A percentile compares a stretch with the other conserved stretches of the same genome.
Evolutionary conservation across 2,329 filamentous ascomycete species (phyloP).

Genomic region (Fusarium foetens): DNA sequence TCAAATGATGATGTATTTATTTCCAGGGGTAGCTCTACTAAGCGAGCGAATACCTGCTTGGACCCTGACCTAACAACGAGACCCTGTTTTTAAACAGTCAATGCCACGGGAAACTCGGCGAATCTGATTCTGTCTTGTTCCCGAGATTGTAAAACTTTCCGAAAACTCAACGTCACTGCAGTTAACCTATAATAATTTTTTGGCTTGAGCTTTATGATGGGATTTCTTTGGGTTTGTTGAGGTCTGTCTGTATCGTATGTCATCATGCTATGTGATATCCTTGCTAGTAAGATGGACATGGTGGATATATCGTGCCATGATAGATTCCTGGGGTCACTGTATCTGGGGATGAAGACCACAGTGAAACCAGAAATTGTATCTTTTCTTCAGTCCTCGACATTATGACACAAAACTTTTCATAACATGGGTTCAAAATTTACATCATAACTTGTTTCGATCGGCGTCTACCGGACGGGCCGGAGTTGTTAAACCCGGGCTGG

Average conservation of each 20-base stretch:
- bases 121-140: background rate
- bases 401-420: background rate
- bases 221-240: background rate
- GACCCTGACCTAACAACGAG: conserved; percentile 16
- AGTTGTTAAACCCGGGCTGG: conserved; percentile 12
- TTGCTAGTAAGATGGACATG: conserved; percentile 4
- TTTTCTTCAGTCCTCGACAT: background rate
- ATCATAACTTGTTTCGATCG: conserved; percentile 6
- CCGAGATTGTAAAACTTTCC: background rate
- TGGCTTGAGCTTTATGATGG: background rate
- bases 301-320: conserved; percentile 25
- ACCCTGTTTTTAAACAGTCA: conserved; percentile 17
- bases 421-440: conserved; percentile 1
- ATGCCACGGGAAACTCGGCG: conserved; percentile 15
- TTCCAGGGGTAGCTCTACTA: conserved; percentile 23
- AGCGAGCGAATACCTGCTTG: conserved; percentile 14
- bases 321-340: conserved; percentile 17
- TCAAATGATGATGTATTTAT: conserved; percentile 30
- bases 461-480: conserved; percentile 31
- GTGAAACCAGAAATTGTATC: background rate
- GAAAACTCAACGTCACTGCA: background rate
- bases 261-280: conserved; percentile 23
- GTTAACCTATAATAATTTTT: background rate
- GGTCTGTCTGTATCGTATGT: conserved; percentile 8
- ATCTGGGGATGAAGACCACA: background rate